These are phyloP conservation scores for Fraxinus baroniana DNA, from an alignment of 305 asterid species.

Conservation along the genomic window DNA sequence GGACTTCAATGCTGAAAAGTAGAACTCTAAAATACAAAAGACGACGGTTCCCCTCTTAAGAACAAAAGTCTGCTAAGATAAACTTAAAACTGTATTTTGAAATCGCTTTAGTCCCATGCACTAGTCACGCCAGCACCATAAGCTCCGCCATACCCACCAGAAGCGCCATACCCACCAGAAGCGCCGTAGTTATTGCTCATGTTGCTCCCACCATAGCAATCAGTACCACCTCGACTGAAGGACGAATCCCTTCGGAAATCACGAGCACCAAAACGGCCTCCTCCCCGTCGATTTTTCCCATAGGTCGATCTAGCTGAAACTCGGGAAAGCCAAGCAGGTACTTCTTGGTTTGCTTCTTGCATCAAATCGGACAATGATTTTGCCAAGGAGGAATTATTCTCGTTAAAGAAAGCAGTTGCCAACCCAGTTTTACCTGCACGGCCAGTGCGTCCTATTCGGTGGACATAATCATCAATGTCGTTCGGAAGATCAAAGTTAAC, in stretches of 20 bases:
- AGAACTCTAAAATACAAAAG: neutral
- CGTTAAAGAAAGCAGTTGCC: constrained; percentile 53
- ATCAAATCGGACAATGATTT: constrained; percentile 41
- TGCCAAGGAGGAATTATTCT: constrained; percentile 37
- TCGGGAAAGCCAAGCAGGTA: constrained; percentile 47
- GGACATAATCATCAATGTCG: constrained; percentile 53
- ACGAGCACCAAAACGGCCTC: constrained; percentile 44
- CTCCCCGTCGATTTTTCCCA: constrained; percentile 38
- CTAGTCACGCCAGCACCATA: constrained; percentile 38
- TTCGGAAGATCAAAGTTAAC: constrained; percentile 54
- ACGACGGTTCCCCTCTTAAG: constrained; percentile 6
- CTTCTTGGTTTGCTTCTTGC: constrained; percentile 53
- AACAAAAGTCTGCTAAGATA: constrained; percentile 11
- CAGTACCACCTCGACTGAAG: constrained; percentile 25
- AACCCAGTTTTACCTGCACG: constrained; percentile 49
- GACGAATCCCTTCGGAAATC: constrained; percentile 39
- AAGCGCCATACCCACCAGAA: constrained; percentile 20
- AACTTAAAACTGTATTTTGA: constrained; percentile 9
- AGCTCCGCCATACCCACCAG: constrained; percentile 23
- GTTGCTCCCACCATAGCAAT: constrained; percentile 28
- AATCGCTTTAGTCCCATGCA: constrained; percentile 41
- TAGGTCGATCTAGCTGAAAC: constrained; percentile 34
- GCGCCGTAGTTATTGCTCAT: constrained; percentile 22
- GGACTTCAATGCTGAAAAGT: constrained; percentile 23
- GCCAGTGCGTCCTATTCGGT: constrained; percentile 51